Percentiles rank a stretch among this genome's conserved stretches.
Evolutionary conservation across 1,284 basidiomycete species (phyloP).

Genomic region (Austropuccinia psidii): DNA sequence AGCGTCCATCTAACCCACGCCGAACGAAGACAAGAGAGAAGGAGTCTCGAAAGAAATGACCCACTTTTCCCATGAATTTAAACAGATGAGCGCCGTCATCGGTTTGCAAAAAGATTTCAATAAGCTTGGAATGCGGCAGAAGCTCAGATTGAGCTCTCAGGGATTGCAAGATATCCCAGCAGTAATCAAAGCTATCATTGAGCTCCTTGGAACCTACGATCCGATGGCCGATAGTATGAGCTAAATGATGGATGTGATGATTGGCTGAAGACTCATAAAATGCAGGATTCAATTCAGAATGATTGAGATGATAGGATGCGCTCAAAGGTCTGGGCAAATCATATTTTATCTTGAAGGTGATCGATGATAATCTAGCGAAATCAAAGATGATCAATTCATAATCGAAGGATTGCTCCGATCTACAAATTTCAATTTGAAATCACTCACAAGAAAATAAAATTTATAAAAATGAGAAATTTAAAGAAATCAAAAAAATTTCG

Average conservation of each 20-base stretch:
- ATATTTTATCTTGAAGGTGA: no score
- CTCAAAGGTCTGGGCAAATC: no score
- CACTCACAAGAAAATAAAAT: no score
- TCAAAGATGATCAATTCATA: no score
- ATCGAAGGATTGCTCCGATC: no score
- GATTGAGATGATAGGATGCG: no score
- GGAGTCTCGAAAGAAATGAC: conserved; percentile 5
- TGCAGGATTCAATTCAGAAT: no score
- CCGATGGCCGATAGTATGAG: conserved; percentile 77
- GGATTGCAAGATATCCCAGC: conserved; percentile 59
- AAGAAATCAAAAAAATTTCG: no score
- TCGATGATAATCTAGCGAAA: no score
- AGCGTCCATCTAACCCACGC: no score
- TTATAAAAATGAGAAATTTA: no score
- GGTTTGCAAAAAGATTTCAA: conserved; percentile 77
- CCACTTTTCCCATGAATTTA: conserved; percentile 48
- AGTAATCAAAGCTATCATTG: conserved; percentile 70
- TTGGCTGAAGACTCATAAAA: conserved; percentile 38
- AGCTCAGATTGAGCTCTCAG: conserved; percentile 52
- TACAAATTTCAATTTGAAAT: no score
- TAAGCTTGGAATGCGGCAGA: conserved; percentile 56
- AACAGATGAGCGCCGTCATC: conserved; percentile 76
- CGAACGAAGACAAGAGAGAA: background rate
- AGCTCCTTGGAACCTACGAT: conserved; percentile 88
- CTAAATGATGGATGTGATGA: conserved; percentile 39